Base-by-base conservation (phyloP, 2,329 filamentous ascomycete genomes). In the Drechmeria coniospora region DNA sequence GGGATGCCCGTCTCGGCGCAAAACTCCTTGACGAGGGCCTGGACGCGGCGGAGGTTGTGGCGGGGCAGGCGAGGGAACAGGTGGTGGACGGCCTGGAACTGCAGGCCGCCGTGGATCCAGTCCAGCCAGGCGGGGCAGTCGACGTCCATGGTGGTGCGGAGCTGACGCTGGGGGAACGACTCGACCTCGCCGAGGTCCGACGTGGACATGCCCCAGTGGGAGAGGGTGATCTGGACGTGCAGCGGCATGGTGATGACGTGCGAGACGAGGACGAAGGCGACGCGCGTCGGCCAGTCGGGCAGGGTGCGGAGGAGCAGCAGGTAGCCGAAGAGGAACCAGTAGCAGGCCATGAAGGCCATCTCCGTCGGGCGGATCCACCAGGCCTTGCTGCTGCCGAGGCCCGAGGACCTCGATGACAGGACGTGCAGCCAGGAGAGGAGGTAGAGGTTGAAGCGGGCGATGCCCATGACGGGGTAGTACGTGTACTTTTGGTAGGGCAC, bases 371-470 rank as follows among this genome's bases (percentile, higher is more conserved):
- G 71, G 36, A 74, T 68, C 71, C 74, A 79, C 63, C 69, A 70
- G 0, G 74, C 74, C 24, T 63, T 64, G 23, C 49, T 57, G 42
- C 46, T 53, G 27, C 68, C 69, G 31, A 74, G 73, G 19, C 56
- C 58, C 0, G 66, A 62, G 0, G 65, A 68, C 43, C 59, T 57
- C 21, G 56, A 55, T 5, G 63, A 62, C 17, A 79, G 49, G 8
- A 80, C 63, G 44, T 78, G 74, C 11, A 64, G 52, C 72, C 72
- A 78, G 4, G 70, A 74, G 8, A 79, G 61, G 12, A 72, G 50
- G 49, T 79, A 80, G 2, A 81, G 63, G 45, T 80, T 80, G 65
- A 81, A 80, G 34, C 76, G 73, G 3, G 73, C 76, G 30, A 80
- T 57, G 33, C 57, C 59, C 56, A 81, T 69, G 42, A 77, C 50